Conservation (phyloP, 345 rosid species). For the Murraya paniculata region DNA sequence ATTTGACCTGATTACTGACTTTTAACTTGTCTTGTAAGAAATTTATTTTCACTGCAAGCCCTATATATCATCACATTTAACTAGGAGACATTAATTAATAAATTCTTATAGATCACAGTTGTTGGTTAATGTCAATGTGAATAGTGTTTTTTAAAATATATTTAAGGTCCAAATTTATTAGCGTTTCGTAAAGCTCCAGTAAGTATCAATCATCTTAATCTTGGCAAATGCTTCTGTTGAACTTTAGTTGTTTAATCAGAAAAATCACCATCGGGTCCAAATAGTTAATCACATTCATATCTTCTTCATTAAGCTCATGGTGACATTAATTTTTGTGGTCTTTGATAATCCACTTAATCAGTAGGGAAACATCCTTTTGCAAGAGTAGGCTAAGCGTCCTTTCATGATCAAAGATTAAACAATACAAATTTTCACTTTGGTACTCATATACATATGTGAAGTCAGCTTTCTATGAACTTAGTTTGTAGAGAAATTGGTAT, state of each 20-base stretch:
- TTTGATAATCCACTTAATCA: too few relatives aligned
- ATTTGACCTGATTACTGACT: slow-evolving; percentile 10
- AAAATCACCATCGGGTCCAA: neutral
- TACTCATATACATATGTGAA: too few relatives aligned
- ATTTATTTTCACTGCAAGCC: neutral
- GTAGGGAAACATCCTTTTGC: too few relatives aligned
- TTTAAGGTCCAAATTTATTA: neutral
- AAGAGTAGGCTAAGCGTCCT: too few relatives aligned
- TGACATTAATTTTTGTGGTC: too few relatives aligned
- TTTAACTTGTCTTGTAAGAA: slow-evolving; percentile 12
- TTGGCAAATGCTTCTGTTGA: neutral
- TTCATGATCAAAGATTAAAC: too few relatives aligned
- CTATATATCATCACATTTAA: neutral
- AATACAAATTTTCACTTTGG: too few relatives aligned
- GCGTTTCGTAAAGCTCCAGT: neutral
- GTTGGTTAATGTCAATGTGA: neutral
- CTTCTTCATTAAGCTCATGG: slow-evolving; percentile 1
- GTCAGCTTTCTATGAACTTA: too few relatives aligned
- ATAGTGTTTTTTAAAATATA: neutral
- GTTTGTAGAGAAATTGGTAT: too few relatives aligned
- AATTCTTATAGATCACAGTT: slow-evolving; percentile 5
- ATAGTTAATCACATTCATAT: neutral
- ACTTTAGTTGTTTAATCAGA: neutral
- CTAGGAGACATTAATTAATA: neutral
- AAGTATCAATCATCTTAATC: neutral